Evolutionary conservation across 352 stramenopile species (phyloP).

Genomic region (Pilasporangium apinafurcum): DNA sequence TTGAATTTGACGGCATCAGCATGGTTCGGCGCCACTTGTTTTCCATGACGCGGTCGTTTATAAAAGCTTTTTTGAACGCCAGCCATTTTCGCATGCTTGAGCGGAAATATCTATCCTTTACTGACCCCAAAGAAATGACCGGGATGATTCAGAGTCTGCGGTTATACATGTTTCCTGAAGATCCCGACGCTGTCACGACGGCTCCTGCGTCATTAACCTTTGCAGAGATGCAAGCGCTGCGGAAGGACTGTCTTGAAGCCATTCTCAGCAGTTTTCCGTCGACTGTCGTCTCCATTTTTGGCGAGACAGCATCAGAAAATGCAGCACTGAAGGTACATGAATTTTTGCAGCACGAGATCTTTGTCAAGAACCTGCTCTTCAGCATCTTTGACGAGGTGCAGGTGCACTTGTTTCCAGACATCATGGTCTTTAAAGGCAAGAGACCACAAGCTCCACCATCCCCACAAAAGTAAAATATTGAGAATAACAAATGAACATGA

Average conservation of each 20-base stretch:
- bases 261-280: conserved; percentile 69
- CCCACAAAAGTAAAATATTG: conserved; percentile 1
- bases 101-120: conserved; percentile 75
- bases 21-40: conserved; percentile 82
- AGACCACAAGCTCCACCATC: conserved; percentile 3
- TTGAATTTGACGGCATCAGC: conserved; percentile 83
- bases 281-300: conserved; percentile 69
- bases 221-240: conserved; percentile 42
- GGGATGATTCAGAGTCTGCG: conserved; percentile 43
- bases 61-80: conserved; percentile 73
- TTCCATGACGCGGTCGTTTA: conserved; percentile 70
- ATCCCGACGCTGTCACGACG: conserved; percentile 6
- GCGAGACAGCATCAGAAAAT: conserved; percentile 66
- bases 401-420: conserved; percentile 71
- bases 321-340: conserved; percentile 80
- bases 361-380: conserved; percentile 83
- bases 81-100: conserved; percentile 82
- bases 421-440: conserved; percentile 40
- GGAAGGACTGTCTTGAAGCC: conserved; percentile 60
- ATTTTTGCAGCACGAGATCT: conserved; percentile 84
- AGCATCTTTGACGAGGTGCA: conserved; percentile 73
- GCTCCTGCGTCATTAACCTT: conserved; percentile 8
- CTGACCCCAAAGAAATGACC: conserved; percentile 60
- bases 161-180: conserved; percentile 60
- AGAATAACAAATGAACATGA: no score